These are phyloP conservation scores for Xylaria telfairii DNA, from an alignment of 495 filamentous ascomycete genomes.

Conservation along the genomic window DNA sequence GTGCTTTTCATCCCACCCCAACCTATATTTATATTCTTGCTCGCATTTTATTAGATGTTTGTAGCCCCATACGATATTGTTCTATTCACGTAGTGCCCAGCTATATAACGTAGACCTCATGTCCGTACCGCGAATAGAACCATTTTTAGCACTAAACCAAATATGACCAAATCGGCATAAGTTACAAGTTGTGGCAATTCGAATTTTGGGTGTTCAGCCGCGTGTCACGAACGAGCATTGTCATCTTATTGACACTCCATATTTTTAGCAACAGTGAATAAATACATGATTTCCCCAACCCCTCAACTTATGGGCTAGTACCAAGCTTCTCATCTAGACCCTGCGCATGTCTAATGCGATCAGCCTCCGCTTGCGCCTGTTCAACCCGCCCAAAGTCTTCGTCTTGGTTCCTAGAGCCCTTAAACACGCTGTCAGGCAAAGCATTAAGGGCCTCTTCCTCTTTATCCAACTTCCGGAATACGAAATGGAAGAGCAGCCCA, in stretches of 20 bases:
- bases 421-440: constrained; percentile 51
- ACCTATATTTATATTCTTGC: no score
- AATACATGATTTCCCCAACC: background rate
- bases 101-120: no score
- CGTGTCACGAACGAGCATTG: no score
- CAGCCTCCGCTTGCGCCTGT: constrained; percentile 35
- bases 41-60: no score
- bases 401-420: constrained; percentile 36
- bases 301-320: background rate
- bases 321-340: constrained; percentile 33
- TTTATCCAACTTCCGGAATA: constrained; percentile 62
- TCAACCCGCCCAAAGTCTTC: constrained; percentile 33
- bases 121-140: no score
- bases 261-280: background rate
- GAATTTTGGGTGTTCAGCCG: no score
- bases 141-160: no score
- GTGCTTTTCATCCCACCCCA: no score
- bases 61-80: no score
- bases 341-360: constrained; percentile 37
- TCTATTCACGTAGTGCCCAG: no score
- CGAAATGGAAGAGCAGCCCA: constrained; percentile 66
- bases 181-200: no score
- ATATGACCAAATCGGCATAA: no score
- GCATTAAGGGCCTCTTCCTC: constrained; percentile 72
- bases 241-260: background rate